Conservation (phyloP, 176 grass and related monocot genomes). For the Tillandsia leiboldiana region DNA sequence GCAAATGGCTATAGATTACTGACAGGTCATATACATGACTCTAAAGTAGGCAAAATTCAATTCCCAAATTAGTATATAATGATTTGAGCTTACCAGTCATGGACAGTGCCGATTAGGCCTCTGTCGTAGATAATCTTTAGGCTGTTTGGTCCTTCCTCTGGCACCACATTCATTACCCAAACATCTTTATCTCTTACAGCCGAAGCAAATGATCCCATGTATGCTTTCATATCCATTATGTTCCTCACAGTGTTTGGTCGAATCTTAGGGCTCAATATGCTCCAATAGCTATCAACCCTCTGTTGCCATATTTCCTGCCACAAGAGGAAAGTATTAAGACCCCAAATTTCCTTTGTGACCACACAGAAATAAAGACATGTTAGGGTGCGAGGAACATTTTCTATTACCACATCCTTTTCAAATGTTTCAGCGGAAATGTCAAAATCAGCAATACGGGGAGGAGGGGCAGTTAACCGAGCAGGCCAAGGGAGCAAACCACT, state of each 20-base stretch:
- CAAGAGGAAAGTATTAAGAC: conserved; percentile 8
- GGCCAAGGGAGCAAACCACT: conserved; percentile 90
- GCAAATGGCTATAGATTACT: too few species aligned
- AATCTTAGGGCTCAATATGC: conserved; percentile 58
- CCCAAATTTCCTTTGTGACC: neutral
- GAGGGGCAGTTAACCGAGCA: conserved; percentile 73
- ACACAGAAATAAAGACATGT: neutral
- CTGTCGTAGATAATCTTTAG: conserved; percentile 94
- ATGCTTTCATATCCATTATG: conserved; percentile 98
- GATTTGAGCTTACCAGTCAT: conserved; percentile 56
- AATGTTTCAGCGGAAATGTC: conserved; percentile 63
- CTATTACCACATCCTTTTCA: conserved; percentile 79
- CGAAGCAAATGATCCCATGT: conserved; percentile 88
- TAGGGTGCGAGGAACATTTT: neutral
- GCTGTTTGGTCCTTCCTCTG: conserved; percentile 78
- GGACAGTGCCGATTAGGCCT: conserved; percentile 72
- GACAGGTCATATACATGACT: neutral
- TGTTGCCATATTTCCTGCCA: conserved; percentile 86
- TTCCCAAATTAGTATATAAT: neutral
- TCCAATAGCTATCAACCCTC: conserved; percentile 84
- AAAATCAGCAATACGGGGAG: conserved; percentile 88
- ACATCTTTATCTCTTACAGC: conserved; percentile 83
- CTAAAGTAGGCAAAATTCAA: neutral
- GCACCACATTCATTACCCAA: conserved; percentile 94
- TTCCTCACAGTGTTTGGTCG: conserved; percentile 74